Percentiles rank a stretch among this genome's conserved stretches.
These are phyloP conservation scores for Scalesia atractyloides DNA, from an alignment of 129 eudicot genomes.

Conservation along the genomic window DNA sequence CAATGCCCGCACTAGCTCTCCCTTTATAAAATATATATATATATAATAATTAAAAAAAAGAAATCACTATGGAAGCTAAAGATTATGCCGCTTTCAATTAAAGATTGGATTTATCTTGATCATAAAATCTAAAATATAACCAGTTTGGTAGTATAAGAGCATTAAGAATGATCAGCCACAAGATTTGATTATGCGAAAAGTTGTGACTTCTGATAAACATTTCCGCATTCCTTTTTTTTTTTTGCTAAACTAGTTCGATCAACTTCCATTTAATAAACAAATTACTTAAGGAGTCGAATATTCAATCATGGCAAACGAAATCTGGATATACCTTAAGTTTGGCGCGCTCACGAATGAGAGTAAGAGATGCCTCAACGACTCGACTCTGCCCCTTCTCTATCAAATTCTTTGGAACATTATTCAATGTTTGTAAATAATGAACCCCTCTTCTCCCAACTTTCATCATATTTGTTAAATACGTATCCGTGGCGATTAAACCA, in stretches of 20 bases:
- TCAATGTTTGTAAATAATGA: constrained; percentile 65
- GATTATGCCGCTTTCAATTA: not conserved
- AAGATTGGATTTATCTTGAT: not conserved
- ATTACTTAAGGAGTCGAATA: too few relatives aligned
- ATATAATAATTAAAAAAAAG: too few relatives aligned
- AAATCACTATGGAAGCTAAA: not conserved
- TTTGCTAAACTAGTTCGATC: not conserved
- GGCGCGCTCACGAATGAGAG: constrained; percentile 95
- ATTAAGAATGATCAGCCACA: not conserved
- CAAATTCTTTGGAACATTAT: constrained; percentile 68
- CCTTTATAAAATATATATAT: constrained; percentile 41
- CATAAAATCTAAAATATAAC: not conserved
- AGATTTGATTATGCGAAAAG: too few relatives aligned
- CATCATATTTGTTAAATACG: constrained; percentile 46
- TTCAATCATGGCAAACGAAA: too few relatives aligned
- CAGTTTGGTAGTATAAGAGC: constrained; percentile 8
- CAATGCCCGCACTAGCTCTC: constrained; percentile 82
- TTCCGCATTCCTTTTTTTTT: too few relatives aligned
- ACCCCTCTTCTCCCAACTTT: constrained; percentile 68
- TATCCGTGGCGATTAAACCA: not conserved
- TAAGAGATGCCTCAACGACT: constrained; percentile 93
- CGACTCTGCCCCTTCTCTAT: constrained; percentile 82
- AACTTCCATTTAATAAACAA: not conserved
- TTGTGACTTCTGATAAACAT: too few relatives aligned
- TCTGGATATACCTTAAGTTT: constrained; percentile 97